Conservation (phyloP, 2,329 filamentous ascomycete species). For the Aureobasidium vineae region DNA sequence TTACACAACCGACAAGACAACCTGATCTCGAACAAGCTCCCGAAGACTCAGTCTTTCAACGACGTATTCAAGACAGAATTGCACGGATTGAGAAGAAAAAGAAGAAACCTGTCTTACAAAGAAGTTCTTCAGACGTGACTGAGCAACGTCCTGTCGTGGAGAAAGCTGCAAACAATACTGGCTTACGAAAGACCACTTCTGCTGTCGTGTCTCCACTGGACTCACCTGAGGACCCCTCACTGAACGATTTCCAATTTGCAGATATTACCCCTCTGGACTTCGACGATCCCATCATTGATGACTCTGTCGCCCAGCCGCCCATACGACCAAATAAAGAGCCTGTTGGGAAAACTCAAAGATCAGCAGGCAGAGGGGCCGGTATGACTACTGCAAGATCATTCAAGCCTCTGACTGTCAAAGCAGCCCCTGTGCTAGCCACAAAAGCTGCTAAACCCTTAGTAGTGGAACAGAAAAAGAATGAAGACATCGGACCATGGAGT, state of each 20-base stretch:
- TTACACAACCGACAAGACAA: background rate
- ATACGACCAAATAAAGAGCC: background rate
- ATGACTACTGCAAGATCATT: conserved; percentile 34
- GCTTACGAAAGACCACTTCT: conserved; percentile 10
- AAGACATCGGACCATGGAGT: conserved; percentile 64
- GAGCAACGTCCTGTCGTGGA: background rate
- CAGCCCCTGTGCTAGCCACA: conserved; percentile 21
- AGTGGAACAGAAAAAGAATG: conserved; percentile 29
- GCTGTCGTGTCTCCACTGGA: background rate
- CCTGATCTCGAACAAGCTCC: background rate
- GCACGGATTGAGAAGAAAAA: conserved; percentile 35
- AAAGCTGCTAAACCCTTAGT: conserved; percentile 17
- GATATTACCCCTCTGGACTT: conserved; percentile 1
- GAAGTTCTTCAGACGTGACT: conserved; percentile 23
- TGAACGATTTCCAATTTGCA: conserved; percentile 1
- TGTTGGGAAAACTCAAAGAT: background rate
- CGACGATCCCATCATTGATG: conserved; percentile 1
- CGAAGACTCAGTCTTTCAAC: conserved; percentile 29
- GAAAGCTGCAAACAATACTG: conserved; percentile 3
- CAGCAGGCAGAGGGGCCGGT: background rate
- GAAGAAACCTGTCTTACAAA: conserved; percentile 6
- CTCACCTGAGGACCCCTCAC: conserved; percentile 25
- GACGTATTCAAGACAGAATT: conserved; percentile 35
- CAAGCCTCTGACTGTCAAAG: conserved; percentile 32
- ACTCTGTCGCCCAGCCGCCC: background rate